Conservation (phyloP, 1,284 basidiomycete genomes). For the Ustilago tritici region DNA sequence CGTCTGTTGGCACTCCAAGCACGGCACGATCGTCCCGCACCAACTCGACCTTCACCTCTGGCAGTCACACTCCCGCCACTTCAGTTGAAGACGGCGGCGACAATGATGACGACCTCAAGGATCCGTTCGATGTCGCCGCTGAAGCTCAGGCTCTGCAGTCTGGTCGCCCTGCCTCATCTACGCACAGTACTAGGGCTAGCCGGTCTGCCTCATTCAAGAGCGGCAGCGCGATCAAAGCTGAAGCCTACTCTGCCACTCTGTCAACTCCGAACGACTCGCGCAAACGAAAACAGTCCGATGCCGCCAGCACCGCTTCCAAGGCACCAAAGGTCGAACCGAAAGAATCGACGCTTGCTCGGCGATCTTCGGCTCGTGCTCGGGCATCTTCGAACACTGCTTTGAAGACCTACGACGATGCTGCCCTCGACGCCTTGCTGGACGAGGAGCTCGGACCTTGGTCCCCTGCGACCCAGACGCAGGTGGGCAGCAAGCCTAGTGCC, state of each 20-base stretch:
- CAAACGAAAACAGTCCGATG: conserved; percentile 29
- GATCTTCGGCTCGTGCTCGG: conserved; percentile 11
- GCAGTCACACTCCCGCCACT: conserved; percentile 51
- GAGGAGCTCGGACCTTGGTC: conserved; percentile 16
- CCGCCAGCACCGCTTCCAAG: conserved; percentile 6
- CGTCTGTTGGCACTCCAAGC: conserved; percentile 27
- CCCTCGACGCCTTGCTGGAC: conserved; percentile 32
- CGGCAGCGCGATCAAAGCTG: background rate
- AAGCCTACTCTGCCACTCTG: background rate
- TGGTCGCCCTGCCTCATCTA: conserved; percentile 8
- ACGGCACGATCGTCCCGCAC: conserved; percentile 41
- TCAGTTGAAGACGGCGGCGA: conserved; percentile 42
- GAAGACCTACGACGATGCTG: conserved; percentile 20
- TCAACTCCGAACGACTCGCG: conserved; percentile 11
- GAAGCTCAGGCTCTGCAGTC: conserved; percentile 1
- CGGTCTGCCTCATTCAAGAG: conserved; percentile 30
- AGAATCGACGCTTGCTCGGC: conserved; percentile 2
- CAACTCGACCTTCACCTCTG: conserved; percentile 39
- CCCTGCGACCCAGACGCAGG: conserved; percentile 6
- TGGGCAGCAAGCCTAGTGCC: conserved; percentile 17
- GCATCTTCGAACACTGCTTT: conserved; percentile 11
- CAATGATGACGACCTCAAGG: conserved; percentile 21
- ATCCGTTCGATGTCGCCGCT: background rate
- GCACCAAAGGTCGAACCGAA: conserved; percentile 13
- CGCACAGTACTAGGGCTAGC: conserved; percentile 8